These are phyloP conservation scores for Pezicula rhizophila DNA, from an alignment of 2,329 filamentous ascomycete species.

Conservation along the genomic window DNA sequence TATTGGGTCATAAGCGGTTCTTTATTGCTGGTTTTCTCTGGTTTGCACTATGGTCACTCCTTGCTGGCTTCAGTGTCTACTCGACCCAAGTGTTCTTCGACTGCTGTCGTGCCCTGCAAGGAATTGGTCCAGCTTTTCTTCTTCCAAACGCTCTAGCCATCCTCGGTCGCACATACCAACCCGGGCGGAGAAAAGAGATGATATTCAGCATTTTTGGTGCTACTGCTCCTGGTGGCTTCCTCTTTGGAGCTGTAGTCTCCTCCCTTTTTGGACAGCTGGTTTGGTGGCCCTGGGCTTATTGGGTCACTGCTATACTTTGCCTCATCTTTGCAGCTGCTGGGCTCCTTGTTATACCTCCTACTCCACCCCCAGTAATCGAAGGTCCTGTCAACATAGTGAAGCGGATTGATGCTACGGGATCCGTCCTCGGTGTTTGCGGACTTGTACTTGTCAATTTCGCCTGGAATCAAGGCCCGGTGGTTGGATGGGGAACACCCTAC, in stretches of 20 bases:
- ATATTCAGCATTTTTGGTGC: slow-evolving; percentile 39
- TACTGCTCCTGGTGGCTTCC: slow-evolving; percentile 37
- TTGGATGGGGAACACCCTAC: slow-evolving; percentile 14
- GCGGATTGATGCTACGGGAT: slow-evolving; percentile 36
- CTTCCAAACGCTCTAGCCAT: slow-evolving; percentile 47
- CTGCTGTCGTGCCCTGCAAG: slow-evolving; percentile 45
- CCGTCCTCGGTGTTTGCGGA: slow-evolving; percentile 39
- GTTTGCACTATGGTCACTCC: slow-evolving; percentile 16
- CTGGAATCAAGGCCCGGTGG: slow-evolving; percentile 35
- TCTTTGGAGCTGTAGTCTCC: slow-evolving; percentile 35
- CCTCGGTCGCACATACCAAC: slow-evolving; percentile 39
- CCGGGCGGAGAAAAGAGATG: slow-evolving; percentile 38
- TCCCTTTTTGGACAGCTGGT: slow-evolving; percentile 32
- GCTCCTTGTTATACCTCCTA: slow-evolving; percentile 33
- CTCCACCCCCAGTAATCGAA: slow-evolving; percentile 25
- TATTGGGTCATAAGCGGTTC: slow-evolving; percentile 43
- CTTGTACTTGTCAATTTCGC: slow-evolving; percentile 51
- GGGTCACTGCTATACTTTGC: slow-evolving; percentile 35
- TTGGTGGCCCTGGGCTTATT: slow-evolving; percentile 49
- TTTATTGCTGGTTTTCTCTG: slow-evolving; percentile 38
- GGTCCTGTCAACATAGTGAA: slow-evolving; percentile 18
- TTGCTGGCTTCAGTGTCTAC: slow-evolving; percentile 14
- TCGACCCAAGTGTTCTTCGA: slow-evolving; percentile 30
- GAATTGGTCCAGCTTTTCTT: slow-evolving; percentile 42
- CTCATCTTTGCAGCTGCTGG: slow-evolving; percentile 29